Evolutionary conservation across 495 filamentous ascomycete genomes (phyloP).

Genomic region (Hypoxylon crocopeplum): DNA sequence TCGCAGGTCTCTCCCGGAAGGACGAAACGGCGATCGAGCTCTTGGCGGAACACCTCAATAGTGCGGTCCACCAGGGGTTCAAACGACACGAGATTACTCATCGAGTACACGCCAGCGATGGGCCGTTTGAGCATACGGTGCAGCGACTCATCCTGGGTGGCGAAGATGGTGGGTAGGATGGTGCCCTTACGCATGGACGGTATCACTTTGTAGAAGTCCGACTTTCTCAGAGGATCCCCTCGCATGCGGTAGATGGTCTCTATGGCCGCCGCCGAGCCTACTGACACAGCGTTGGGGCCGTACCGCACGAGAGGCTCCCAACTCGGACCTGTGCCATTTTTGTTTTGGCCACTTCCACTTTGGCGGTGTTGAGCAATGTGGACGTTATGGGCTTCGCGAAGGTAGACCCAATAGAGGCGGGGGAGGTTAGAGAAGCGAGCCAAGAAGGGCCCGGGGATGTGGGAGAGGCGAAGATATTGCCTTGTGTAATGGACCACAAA

Average conservation of each 20-base stretch:
- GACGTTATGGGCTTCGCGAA: background rate
- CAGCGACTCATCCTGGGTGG: constrained; percentile 44
- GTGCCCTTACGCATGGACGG: constrained; percentile 36
- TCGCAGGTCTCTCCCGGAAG: too few relatives aligned
- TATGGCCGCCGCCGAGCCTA: background rate
- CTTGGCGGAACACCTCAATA: constrained; percentile 37
- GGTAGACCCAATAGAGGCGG: constrained; percentile 1
- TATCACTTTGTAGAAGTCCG: constrained; percentile 43
- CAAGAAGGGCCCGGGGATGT: constrained; percentile 16
- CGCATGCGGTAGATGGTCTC: constrained; percentile 12
- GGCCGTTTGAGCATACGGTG: constrained; percentile 48
- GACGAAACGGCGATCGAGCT: constrained; percentile 47
- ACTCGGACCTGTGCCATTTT: too few relatives aligned
- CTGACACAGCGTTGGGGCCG: constrained; percentile 8
- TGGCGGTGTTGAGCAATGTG: background rate
- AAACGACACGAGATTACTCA: constrained; percentile 44
- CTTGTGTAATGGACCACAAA: too few relatives aligned
- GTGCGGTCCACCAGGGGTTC: constrained; percentile 6
- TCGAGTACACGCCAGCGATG: constrained; percentile 47
- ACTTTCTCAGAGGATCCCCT: constrained; percentile 19
- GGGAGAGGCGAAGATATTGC: constrained; percentile 5
- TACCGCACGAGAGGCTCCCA: background rate
- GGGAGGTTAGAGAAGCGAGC: constrained; percentile 9
- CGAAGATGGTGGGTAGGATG: constrained; percentile 41
- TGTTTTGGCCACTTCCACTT: too few relatives aligned